Evolutionary conservation across 768 basidiomycete species (phyloP).

Genomic region (Phallus indusiatus): DNA sequence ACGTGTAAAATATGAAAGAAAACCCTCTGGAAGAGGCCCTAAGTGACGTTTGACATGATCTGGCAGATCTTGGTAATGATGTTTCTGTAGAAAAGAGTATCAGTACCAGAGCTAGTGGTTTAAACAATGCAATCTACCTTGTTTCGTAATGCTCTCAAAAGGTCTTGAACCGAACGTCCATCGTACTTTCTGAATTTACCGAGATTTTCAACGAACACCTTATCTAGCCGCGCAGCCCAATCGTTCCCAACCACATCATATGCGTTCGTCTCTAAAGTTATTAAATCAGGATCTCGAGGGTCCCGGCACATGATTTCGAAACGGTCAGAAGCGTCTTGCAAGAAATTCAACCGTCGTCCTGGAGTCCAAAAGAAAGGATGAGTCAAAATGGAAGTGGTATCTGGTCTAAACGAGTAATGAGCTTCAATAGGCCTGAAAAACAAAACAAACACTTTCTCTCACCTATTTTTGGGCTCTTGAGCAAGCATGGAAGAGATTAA

Average conservation of each 20-base stretch:
- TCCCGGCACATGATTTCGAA: constrained; percentile 98
- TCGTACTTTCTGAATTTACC: constrained; percentile 99
- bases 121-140: constrained; percentile 49
- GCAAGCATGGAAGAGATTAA: constrained; percentile 74
- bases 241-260: constrained; percentile 72
- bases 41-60: constrained; percentile 83
- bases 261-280: constrained; percentile 67
- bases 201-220: constrained; percentile 83
- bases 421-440: constrained; percentile 8
- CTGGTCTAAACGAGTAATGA: constrained; percentile 46
- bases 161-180: constrained; percentile 80
- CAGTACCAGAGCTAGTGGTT: constrained; percentile 1
- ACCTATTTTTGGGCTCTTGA: constrained; percentile 69
- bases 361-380: constrained; percentile 99
- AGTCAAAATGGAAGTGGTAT: constrained; percentile 75
- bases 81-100: constrained; percentile 56
- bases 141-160: constrained; percentile 87
- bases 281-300: constrained; percentile 67
- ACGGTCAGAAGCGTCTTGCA: constrained; percentile 96
- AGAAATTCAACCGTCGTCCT: constrained; percentile 73
- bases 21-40: constrained; percentile 88
- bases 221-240: constrained; percentile 84
- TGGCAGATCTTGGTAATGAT: constrained; percentile 95
- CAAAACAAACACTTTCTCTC: constrained; percentile 17
- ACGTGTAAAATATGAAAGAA: constrained; percentile 84